These are phyloP conservation scores for Candida insectalens DNA, from an alignment of 805 yeast genomes.

Conservation along the genomic window DNA sequence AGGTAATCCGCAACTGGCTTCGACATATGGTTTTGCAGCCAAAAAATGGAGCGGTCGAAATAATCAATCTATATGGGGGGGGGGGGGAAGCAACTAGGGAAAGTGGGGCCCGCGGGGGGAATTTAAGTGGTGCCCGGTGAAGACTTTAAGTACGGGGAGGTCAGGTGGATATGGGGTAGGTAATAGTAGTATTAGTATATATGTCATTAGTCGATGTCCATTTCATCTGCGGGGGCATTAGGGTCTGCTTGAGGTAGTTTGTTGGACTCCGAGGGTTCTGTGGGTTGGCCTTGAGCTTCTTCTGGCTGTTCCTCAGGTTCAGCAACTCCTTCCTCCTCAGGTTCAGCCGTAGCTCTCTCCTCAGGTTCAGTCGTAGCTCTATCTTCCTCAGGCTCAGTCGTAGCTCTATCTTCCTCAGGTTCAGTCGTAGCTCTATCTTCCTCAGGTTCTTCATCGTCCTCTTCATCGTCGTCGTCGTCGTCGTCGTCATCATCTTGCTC, in stretches of 20 bases:
- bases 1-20: constrained; percentile 16
- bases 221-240: too few relatives aligned
- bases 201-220: too few relatives aligned
- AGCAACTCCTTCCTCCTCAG: constrained; percentile 1
- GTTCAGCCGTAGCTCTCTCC: constrained; percentile 1
- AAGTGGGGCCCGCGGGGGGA: too few relatives aligned
- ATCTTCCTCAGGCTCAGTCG: constrained; percentile 2
- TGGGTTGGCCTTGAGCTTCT: constrained; percentile 2
- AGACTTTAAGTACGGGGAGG: too few relatives aligned
- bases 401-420: not conserved
- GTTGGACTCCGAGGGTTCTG: not conserved
- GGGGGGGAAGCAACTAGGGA: too few relatives aligned
- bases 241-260: too few relatives aligned
- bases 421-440: constrained; percentile 4
- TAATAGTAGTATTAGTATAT: too few relatives aligned
- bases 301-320: not conserved
- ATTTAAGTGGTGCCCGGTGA: too few relatives aligned
- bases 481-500: constrained; percentile 1
- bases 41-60: not conserved
- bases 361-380: constrained; percentile 4
- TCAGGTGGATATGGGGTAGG: too few relatives aligned
- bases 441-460: constrained; percentile 3
- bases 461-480: constrained; percentile 6
- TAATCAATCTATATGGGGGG: not conserved
- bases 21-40: constrained; percentile 9